Conservation (phyloP, 805 yeast species). For the Metschnikowia noctiluminum region DNA sequence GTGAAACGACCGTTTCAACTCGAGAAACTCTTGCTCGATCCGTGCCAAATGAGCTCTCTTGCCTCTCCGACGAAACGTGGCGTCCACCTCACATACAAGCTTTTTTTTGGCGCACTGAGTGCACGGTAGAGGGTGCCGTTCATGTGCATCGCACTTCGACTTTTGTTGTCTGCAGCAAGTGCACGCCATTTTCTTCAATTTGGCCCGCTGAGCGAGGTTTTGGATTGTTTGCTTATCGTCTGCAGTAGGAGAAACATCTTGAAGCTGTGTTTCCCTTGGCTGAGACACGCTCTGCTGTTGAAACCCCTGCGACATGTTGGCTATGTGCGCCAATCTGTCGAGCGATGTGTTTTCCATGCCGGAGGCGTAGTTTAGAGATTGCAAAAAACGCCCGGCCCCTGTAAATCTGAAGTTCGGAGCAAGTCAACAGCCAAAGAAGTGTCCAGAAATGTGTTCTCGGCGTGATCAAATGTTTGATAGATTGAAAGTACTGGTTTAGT, state of each 20-base stretch:
- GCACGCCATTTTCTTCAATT: conserved; percentile 59
- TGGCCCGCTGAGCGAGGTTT: neutral
- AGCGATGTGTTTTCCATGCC: conserved; percentile 27
- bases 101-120: conserved; percentile 73
- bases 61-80: conserved; percentile 84
- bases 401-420: too few species aligned
- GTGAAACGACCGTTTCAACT: conserved; percentile 54
- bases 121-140: conserved; percentile 73
- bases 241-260: neutral
- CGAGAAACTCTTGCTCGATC: conserved; percentile 76
- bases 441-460: too few species aligned
- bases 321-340: conserved; percentile 41
- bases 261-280: conserved; percentile 7
- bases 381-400: too few species aligned
- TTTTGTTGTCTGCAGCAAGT: conserved; percentile 96
- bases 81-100: conserved; percentile 66
- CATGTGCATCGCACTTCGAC: conserved; percentile 83
- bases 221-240: neutral
- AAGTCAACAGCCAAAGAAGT: too few species aligned
- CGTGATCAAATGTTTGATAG: neutral
- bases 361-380: neutral
- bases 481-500: neutral
- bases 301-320: conserved; percentile 43
- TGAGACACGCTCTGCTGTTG: conserved; percentile 19
- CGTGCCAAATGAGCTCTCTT: conserved; percentile 83